A percentile compares a stretch with the other conserved stretches of the same genome.
Conservation (phyloP, 2,329 filamentous ascomycete species). For the Clarireedia homoeocarpa region DNA sequence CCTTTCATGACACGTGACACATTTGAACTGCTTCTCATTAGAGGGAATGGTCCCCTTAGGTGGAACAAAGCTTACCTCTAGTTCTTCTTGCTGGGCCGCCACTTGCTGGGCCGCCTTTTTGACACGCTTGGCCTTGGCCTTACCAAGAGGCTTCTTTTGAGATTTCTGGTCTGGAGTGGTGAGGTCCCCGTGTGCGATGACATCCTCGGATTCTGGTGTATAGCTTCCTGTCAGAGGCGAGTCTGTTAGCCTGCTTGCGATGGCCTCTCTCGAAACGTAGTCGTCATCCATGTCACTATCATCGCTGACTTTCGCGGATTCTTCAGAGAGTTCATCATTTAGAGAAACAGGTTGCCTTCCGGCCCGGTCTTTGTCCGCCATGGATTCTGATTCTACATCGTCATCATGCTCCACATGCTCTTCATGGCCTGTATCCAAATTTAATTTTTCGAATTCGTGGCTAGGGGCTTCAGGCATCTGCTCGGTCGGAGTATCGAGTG, state of each 20-base stretch:
- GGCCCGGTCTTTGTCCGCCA: background rate
- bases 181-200: background rate
- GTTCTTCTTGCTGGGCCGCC: conserved; percentile 7
- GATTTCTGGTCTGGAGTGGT: background rate
- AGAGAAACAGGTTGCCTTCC: too few relatives aligned
- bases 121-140: conserved; percentile 45
- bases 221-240: background rate
- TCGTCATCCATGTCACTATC: conserved; percentile 5
- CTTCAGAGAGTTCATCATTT: background rate
- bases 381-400: background rate
- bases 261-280: background rate
- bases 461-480: conserved; percentile 9
- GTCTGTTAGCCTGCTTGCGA: background rate
- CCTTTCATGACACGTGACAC: conserved; percentile 45
- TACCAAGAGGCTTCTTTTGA: conserved; percentile 35
- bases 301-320: background rate
- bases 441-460: conserved; percentile 17
- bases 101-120: conserved; percentile 31
- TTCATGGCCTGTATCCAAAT: conserved; percentile 7
- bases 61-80: conserved; percentile 12
- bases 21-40: conserved; percentile 36
- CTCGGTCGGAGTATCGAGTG: conserved; percentile 32
- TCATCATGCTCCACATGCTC: background rate
- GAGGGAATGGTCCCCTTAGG: background rate
- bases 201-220: background rate